These are phyloP conservation scores for Chlamydomonas eustigma DNA, from an alignment of 139 green algal genomes.

Conservation along the genomic window DNA sequence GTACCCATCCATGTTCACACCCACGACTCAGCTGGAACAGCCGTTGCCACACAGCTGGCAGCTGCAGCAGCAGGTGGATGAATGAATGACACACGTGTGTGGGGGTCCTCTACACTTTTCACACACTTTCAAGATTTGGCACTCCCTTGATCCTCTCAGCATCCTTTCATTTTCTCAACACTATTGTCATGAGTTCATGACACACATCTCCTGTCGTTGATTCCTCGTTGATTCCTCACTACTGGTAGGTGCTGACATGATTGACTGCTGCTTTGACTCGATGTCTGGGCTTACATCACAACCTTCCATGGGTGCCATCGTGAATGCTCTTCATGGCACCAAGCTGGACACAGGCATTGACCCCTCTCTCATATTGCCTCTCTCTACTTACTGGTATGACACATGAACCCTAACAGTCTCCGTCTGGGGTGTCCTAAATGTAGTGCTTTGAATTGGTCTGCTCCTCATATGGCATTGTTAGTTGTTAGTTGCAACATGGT, in stretches of 20 bases:
- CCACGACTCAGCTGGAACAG: slow-evolving; percentile 81
- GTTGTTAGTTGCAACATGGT: too few relatives aligned
- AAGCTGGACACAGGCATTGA: slow-evolving; percentile 81
- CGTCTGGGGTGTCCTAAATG: too few relatives aligned
- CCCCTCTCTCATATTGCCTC: slow-evolving; percentile 43
- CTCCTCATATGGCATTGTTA: too few relatives aligned
- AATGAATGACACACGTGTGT: not conserved
- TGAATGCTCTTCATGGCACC: slow-evolving; percentile 65
- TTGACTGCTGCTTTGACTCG: slow-evolving; percentile 80
- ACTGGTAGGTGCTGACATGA: slow-evolving; percentile 86
- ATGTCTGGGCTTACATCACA: slow-evolving; percentile 78
- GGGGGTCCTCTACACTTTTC: not conserved
- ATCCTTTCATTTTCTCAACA: slow-evolving; percentile 72
- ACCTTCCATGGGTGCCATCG: slow-evolving; percentile 81
- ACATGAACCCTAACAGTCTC: too few relatives aligned
- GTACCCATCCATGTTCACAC: slow-evolving; percentile 85
- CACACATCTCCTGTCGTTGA: not conserved
- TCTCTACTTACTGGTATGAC: slow-evolving; percentile 73
- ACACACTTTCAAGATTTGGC: not conserved
- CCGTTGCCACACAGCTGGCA: slow-evolving; percentile 23
- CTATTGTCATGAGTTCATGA: slow-evolving; percentile 68
- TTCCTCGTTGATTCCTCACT: too few relatives aligned
- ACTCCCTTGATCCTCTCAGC: too few relatives aligned
- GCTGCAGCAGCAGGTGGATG: slow-evolving; percentile 8
- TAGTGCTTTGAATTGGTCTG: too few relatives aligned